These are phyloP conservation scores for Diplodia sapinea DNA, from an alignment of 2,329 filamentous ascomycete species.

Conservation along the genomic window DNA sequence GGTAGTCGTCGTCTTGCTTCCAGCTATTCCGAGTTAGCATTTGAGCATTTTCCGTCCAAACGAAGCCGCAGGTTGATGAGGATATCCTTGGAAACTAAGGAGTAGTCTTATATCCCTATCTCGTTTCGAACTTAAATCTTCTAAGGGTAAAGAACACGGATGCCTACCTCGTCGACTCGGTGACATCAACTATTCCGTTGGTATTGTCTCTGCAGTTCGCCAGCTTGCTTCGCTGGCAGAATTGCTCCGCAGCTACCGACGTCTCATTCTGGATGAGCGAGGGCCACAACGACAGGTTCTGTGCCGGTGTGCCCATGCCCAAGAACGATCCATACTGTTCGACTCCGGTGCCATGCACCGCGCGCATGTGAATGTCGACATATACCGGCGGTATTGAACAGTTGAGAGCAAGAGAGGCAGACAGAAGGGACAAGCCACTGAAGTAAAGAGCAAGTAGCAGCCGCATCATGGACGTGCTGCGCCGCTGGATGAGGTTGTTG, in stretches of 20 bases:
- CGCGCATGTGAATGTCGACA: constrained; percentile 53
- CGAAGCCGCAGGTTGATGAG: background rate
- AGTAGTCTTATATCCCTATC: too few species aligned
- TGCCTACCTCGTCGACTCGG: constrained; percentile 44
- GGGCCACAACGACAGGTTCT: constrained; percentile 54
- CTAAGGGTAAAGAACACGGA: background rate
- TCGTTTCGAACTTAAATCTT: too few species aligned
- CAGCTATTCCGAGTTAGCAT: constrained; percentile 1
- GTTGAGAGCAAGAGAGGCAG: constrained; percentile 47
- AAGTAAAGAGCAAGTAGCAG: constrained; percentile 39
- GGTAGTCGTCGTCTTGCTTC: constrained; percentile 15
- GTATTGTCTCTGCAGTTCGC: constrained; percentile 43
- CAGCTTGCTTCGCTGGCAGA: constrained; percentile 46
- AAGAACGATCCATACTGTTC: constrained; percentile 55
- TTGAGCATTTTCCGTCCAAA: background rate
- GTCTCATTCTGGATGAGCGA: constrained; percentile 52
- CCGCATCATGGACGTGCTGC: constrained; percentile 36
- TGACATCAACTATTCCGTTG: constrained; percentile 43
- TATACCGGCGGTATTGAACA: constrained; percentile 49
- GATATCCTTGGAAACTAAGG: background rate
- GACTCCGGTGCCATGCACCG: constrained; percentile 47
- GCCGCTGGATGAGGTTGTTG: constrained; percentile 3
- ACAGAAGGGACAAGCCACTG: constrained; percentile 45
- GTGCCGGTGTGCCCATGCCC: constrained; percentile 50
- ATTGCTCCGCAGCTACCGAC: constrained; percentile 45